phyloP scores from a whole-genome alignment of 139 green algal species.

The Gonium pectorale region DNA sequence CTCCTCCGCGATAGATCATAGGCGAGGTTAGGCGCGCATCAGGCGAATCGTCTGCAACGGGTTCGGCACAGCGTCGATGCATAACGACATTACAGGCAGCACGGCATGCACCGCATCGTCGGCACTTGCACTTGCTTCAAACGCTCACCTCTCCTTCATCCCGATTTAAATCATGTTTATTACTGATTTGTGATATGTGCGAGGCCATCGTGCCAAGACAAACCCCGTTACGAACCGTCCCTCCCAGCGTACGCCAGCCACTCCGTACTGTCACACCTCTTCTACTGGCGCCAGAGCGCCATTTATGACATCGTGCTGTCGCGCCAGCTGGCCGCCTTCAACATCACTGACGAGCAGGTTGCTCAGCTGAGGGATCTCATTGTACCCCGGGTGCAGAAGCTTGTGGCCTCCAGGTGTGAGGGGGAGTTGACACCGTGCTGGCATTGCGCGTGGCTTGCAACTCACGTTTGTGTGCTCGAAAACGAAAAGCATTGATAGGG shows the following conservation, averaged over 20 bases:
- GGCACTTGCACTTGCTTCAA: too few relatives aligned
- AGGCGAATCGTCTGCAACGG: too few relatives aligned
- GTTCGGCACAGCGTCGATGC: too few relatives aligned
- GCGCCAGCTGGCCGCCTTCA: background rate
- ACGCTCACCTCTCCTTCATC: too few relatives aligned
- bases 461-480: background rate
- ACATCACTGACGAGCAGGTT: background rate
- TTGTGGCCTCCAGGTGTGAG: background rate
- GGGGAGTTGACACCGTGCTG: background rate
- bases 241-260: conserved; percentile 4
- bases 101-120: too few relatives aligned
- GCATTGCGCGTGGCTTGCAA: background rate
- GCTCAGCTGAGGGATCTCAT: background rate
- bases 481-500: too few relatives aligned
- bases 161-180: too few relatives aligned
- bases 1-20: too few relatives aligned
- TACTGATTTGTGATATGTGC: too few relatives aligned
- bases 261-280: background rate
- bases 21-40: too few relatives aligned
- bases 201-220: too few relatives aligned
- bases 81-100: too few relatives aligned
- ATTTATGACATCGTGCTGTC: background rate
- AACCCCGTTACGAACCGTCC: background rate
- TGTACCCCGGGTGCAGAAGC: background rate
- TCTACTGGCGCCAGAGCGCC: conserved; percentile 15